Evolutionary conservation across 352 stramenopile species (phyloP).

Genomic region (Globisporangium spinosum): DNA sequence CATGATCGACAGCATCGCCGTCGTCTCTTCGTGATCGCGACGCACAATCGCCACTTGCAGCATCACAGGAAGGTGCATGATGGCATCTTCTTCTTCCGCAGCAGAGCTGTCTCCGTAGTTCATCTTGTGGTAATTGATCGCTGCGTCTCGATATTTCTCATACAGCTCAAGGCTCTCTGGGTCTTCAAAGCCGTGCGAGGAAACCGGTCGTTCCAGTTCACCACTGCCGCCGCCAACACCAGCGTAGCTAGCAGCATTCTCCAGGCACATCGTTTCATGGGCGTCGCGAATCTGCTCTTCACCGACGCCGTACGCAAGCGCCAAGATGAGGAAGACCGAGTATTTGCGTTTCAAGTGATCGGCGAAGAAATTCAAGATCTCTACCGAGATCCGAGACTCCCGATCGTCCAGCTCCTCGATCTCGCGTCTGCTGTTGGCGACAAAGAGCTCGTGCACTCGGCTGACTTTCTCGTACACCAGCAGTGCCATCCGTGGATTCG

Average conservation of each 20-base stretch:
- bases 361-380: constrained; percentile 79
- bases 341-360: constrained; percentile 88
- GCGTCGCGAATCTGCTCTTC: constrained; percentile 80
- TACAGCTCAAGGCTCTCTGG: constrained; percentile 74
- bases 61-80: constrained; percentile 89
- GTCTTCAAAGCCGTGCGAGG: constrained; percentile 74
- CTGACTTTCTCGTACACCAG: constrained; percentile 88
- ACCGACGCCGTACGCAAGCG: constrained; percentile 65
- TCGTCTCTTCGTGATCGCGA: constrained; percentile 62
- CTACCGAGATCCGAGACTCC: constrained; percentile 37
- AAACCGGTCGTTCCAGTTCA: constrained; percentile 41
- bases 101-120: constrained; percentile 77
- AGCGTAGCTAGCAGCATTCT: constrained; percentile 69
- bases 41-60: constrained; percentile 74
- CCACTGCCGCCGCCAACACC: constrained; percentile 71
- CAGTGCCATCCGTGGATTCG: constrained; percentile 72
- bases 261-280: constrained; percentile 77
- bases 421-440: constrained; percentile 72
- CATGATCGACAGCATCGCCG: constrained; percentile 73
- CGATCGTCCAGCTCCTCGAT: constrained; percentile 54
- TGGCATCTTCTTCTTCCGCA: constrained; percentile 84
- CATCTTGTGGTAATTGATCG: constrained; percentile 82
- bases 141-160: constrained; percentile 81
- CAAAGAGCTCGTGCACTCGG: constrained; percentile 83
- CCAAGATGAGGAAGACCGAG: constrained; percentile 83